Evolutionary conservation across 345 rosid species (phyloP).

Genomic region (Camelina hispida): DNA sequence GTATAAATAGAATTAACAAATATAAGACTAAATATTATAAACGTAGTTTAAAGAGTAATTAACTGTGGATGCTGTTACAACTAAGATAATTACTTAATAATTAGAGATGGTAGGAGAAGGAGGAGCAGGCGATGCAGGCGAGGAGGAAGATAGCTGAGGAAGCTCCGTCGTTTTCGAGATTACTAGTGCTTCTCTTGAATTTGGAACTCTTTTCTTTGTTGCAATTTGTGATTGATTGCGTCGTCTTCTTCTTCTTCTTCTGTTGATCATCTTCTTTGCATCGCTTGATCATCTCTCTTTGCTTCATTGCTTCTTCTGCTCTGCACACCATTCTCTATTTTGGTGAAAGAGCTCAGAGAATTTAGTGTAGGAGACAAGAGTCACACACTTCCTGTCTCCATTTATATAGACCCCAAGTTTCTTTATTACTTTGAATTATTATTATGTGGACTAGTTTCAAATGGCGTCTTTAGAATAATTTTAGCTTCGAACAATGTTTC

Average conservation of each 20-base stretch:
- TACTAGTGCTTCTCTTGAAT: conserved; percentile 86
- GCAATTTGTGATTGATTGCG: conserved; percentile 54
- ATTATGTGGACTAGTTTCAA: too few species aligned
- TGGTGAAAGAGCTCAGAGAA: conserved; percentile 2
- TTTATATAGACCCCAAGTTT: conserved; percentile 24
- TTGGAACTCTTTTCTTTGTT: conserved; percentile 69
- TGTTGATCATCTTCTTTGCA: conserved; percentile 31
- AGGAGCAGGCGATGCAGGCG: conserved; percentile 85
- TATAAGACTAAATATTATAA: not conserved
- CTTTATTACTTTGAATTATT: too few species aligned
- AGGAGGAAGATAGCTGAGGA: conserved; percentile 90
- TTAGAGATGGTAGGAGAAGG: conserved; percentile 40
- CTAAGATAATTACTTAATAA: not conserved
- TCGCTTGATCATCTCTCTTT: conserved; percentile 47
- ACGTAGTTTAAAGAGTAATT: not conserved
- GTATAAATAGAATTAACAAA: conserved; percentile 21
- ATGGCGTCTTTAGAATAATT: not conserved
- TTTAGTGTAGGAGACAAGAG: conserved; percentile 28
- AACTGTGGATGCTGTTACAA: conserved; percentile 2
- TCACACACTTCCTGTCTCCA: not conserved
- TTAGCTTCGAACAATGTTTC: not conserved
- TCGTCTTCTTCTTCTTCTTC: conserved; percentile 34
- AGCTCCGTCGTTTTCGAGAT: conserved; percentile 79
- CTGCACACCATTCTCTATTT: conserved; percentile 54
- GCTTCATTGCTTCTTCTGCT: conserved; percentile 59